phyloP scores from a whole-genome alignment of 2,329 filamentous ascomycete genomes.

The Aspergillus fumigatus region DNA sequence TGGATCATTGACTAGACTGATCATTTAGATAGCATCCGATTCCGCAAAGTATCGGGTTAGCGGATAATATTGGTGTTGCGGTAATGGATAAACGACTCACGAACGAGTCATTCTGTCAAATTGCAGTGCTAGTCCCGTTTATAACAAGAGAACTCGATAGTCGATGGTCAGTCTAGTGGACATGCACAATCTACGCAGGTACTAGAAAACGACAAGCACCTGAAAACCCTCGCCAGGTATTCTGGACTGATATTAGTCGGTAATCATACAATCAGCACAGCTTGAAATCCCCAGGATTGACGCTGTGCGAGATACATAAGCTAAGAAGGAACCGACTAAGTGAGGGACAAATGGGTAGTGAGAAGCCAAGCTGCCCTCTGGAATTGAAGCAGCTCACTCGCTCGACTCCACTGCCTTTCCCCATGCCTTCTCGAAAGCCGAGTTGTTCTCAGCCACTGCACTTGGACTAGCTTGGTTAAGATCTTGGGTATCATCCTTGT shows the following conservation, averaged over 20 bases:
- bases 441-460: constrained; percentile 15
- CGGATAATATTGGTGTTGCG: too few species aligned
- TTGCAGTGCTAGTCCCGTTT: background rate
- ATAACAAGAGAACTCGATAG: background rate
- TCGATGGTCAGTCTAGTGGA: background rate
- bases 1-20: too few species aligned
- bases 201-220: background rate
- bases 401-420: constrained; percentile 30
- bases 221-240: background rate
- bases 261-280: background rate
- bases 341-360: background rate
- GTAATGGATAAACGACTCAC: too few species aligned
- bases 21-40: background rate
- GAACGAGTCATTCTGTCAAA: background rate
- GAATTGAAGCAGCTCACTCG: constrained; percentile 3
- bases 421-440: constrained; percentile 34
- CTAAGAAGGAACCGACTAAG: background rate
- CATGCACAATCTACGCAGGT: background rate
- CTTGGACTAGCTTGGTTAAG: background rate
- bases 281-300: background rate
- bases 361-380: background rate
- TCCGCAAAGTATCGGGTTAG: background rate
- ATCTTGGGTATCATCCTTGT: constrained; percentile 12
- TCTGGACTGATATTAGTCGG: background rate
- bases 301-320: background rate